Evolutionary conservation across 2,329 filamentous ascomycete species (phyloP), one percentile per base, ranked within the genome.

Genomic region (Trichoderma sp.): DNA sequence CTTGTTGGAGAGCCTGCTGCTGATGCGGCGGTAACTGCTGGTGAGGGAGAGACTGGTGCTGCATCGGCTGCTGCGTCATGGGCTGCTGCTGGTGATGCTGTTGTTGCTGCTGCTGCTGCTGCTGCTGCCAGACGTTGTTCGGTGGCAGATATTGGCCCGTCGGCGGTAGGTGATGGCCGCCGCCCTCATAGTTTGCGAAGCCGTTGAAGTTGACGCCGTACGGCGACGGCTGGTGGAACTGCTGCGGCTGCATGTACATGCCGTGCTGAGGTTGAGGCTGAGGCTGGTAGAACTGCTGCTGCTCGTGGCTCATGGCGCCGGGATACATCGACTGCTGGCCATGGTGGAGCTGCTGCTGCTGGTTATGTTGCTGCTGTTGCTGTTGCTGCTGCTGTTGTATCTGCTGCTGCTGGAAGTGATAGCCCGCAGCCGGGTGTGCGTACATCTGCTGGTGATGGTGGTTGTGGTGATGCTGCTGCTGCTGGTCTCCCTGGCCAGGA

Each of bases 401-500:
- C 24, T 74, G 76, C 65, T 76, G 76, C 26, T 76, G 76, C 32
- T 78, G 74, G 15, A 77, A 74, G 32, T 72, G 51, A 70, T 72
- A 51, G 43, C n/a, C 43, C 43, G 43, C 43, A 51, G 43, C n/a
- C 43, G 43, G 43, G 11, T 51, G 43, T 51, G n/a, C 43, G 43
- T 51, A 51, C 56, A n/a, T 28, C 56, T 58, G 53, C 6, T 57
- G 53, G 9, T 57, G 53, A 11, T 57, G 28, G 9, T 76, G 75
- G 61, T 76, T 74, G 24, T 75, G 74, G 32, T 76, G 75, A 28
- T 74, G 73, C 71, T 79, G 76, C 69, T 78, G 75, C 69, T 78
- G 75, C 63, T 71, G 73, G 34, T 78, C 77, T 74, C 76, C 79
- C 75, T 83, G 82, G 77, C 78, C 81, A 73, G 79, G 77, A 76